Evolutionary conservation across 139 green algal species (phyloP), one percentile per base, ranked within the genome.

Genomic region (Nannochloris sp.): DNA sequence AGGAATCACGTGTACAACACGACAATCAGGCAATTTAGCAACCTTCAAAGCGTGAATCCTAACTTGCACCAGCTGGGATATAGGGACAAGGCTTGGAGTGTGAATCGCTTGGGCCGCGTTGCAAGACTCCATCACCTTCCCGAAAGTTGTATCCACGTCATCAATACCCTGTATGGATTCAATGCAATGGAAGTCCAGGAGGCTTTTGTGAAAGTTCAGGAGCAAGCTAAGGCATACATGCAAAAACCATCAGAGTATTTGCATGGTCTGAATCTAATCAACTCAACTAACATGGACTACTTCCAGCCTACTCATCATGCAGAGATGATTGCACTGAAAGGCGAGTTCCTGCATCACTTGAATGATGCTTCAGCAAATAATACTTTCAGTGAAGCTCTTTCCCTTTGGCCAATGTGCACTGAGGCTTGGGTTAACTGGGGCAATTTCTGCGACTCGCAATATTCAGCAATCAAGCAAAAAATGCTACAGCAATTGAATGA

Each of bases 161-260:
- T 97, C 58, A 94, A 91, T 73, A 89, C 76, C 27, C 75, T 97
- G 74, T 98, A 98, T 67, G 89, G 90, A 60, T 97, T 90, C 72
- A 87, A 83, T 59, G 85, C 88, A 27, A 98, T 99, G 89, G 93
- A 98, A 66, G 89, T 99, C 53, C 86, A 96, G 75, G 92, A 98
- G 67, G 93, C 93, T 11, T 99, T 97, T 75, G 76, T 92, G 12
- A 99, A 99, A 78, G 96, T 75, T 6, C 65, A 48, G 10, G 65
- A 75, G 40, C 71, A 76, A 64, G 75, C 58, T 11, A 79, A 89
- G 60, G 81, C 85, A 8, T 83, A 83, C 43, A 50, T 93, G 24
- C 68, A 64, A 43, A 60, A 70, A 31, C 61, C 64, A 6, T 70
- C 60, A 24, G 75, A 89, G 71, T 60, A 87, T 44, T 48, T 76